Percentiles rank a stretch among this genome's conserved stretches.
These are phyloP conservation scores for Boletus reticulatus DNA, from an alignment of 768 basidiomycete genomes.

Conservation along the genomic window DNA sequence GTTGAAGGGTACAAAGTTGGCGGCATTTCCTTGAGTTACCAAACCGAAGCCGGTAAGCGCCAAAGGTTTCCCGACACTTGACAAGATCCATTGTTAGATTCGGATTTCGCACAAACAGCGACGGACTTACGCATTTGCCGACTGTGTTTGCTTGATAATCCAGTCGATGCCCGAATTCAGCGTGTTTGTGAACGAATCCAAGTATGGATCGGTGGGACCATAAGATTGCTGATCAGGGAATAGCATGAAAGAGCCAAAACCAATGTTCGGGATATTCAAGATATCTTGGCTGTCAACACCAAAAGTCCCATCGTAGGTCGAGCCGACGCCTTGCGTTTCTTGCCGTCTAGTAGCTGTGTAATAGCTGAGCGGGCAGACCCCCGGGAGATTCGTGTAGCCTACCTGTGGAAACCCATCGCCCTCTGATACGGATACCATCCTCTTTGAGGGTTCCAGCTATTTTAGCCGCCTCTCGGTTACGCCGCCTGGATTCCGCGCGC, in stretches of 20 bases:
- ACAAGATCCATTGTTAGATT: conserved; percentile 3
- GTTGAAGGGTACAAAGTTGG: conserved; percentile 64
- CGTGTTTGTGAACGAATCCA: conserved; percentile 51
- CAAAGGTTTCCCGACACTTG: conserved; percentile 55
- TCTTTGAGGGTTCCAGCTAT: conserved; percentile 31
- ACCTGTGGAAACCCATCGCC: conserved; percentile 60
- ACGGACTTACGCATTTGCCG: conserved; percentile 41
- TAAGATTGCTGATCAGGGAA: conserved; percentile 70
- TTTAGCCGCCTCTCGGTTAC: conserved; percentile 36
- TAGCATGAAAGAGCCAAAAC: conserved; percentile 57
- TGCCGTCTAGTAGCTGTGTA: conserved; percentile 47
- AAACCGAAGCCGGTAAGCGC: conserved; percentile 58
- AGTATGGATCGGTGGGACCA: conserved; percentile 44
- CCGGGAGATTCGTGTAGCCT: conserved; percentile 12
- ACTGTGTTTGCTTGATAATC: conserved; percentile 50
- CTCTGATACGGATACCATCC: conserved; percentile 51
- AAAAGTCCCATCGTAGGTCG: conserved; percentile 58
- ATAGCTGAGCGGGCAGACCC: background rate
- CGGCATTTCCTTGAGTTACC: conserved; percentile 53
- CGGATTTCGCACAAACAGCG: background rate
- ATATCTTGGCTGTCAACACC: conserved; percentile 72
- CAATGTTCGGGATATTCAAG: conserved; percentile 51
- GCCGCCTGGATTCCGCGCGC: conserved; percentile 48
- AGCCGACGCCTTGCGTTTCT: conserved; percentile 40
- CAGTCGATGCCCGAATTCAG: conserved; percentile 51